Conservation (phyloP, 2,329 filamentous ascomycete species). For the Teratosphaeria zuluensis region DNA sequence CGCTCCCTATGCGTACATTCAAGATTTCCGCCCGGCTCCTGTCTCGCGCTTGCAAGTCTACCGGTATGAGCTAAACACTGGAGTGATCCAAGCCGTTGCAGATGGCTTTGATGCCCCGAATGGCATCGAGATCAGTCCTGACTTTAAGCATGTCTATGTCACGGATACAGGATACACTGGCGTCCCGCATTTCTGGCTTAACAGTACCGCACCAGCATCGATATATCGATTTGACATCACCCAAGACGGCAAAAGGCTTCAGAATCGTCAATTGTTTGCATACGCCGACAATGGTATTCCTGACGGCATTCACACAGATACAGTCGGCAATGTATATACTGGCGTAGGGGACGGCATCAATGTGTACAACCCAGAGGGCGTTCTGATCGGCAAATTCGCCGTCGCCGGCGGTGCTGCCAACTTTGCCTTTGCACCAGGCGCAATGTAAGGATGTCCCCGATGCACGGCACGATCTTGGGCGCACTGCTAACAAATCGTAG, state of each 20-base stretch:
- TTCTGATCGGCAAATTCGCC: slow-evolving; percentile 47
- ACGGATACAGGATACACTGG: slow-evolving; percentile 43
- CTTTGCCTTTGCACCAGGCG: slow-evolving; percentile 25
- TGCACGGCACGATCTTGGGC: background rate
- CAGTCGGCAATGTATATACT: slow-evolving; percentile 45
- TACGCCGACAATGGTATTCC: slow-evolving; percentile 45
- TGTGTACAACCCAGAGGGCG: slow-evolving; percentile 43
- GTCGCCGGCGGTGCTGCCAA: slow-evolving; percentile 30
- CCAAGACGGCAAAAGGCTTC: slow-evolving; percentile 19
- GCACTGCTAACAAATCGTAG: background rate
- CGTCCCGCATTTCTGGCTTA: slow-evolving; percentile 10
- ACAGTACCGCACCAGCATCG: slow-evolving; percentile 30
- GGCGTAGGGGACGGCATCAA: slow-evolving; percentile 45
- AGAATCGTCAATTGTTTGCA: slow-evolving; percentile 42
- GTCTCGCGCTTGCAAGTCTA: slow-evolving; percentile 50
- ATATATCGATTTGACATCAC: slow-evolving; percentile 36
- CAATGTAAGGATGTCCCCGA: slow-evolving; percentile 15
- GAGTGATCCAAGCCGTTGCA: slow-evolving; percentile 46
- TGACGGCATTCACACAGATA: slow-evolving; percentile 49
- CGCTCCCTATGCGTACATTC: slow-evolving; percentile 14
- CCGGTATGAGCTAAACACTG: slow-evolving; percentile 43
- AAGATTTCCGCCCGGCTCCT: slow-evolving; percentile 41
- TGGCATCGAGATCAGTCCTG: slow-evolving; percentile 48
- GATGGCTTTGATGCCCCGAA: slow-evolving; percentile 50
- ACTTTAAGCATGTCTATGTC: slow-evolving; percentile 44